Evolutionary conservation across 2,329 filamentous ascomycete genomes (phyloP).

Genomic region (Colletotrichum scovillei): DNA sequence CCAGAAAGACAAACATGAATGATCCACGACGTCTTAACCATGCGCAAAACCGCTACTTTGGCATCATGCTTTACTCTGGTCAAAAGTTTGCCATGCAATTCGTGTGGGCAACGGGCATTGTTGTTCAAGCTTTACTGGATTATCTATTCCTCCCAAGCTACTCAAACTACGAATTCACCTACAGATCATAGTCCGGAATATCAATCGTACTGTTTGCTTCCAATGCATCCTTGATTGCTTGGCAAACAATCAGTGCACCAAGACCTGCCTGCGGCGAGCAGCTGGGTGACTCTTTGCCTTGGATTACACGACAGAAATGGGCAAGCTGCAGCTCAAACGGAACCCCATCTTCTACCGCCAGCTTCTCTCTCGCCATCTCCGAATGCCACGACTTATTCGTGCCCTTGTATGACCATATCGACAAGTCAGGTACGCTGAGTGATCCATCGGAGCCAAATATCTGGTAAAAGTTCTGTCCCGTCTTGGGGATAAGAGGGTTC

Average conservation of each 20-base stretch:
- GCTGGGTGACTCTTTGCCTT: slow-evolving; percentile 52
- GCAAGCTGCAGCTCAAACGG: slow-evolving; percentile 65
- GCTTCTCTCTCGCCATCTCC: slow-evolving; percentile 45
- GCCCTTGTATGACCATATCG: slow-evolving; percentile 56
- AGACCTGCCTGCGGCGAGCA: slow-evolving; percentile 62
- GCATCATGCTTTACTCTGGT: too few species aligned
- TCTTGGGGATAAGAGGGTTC: slow-evolving; percentile 62
- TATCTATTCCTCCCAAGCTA: background rate
- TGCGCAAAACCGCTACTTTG: background rate
- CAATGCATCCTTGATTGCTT: slow-evolving; percentile 60
- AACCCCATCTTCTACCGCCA: slow-evolving; percentile 37
- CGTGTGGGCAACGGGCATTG: background rate
- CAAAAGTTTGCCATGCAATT: too few species aligned
- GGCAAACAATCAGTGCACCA: slow-evolving; percentile 62
- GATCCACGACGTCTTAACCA: background rate
- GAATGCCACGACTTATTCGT: slow-evolving; percentile 55
- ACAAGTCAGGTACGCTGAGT: slow-evolving; percentile 66
- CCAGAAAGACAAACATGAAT: background rate
- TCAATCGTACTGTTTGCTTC: slow-evolving; percentile 42
- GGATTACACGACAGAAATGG: slow-evolving; percentile 63
- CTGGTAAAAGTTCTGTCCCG: slow-evolving; percentile 59
- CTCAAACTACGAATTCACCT: too few species aligned
- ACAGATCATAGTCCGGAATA: slow-evolving; percentile 33
- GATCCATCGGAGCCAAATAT: slow-evolving; percentile 64
- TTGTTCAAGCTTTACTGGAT: background rate